phyloP scores from a whole-genome alignment of 176 grass and related monocot species.

The Microstegium vimineum region DNA sequence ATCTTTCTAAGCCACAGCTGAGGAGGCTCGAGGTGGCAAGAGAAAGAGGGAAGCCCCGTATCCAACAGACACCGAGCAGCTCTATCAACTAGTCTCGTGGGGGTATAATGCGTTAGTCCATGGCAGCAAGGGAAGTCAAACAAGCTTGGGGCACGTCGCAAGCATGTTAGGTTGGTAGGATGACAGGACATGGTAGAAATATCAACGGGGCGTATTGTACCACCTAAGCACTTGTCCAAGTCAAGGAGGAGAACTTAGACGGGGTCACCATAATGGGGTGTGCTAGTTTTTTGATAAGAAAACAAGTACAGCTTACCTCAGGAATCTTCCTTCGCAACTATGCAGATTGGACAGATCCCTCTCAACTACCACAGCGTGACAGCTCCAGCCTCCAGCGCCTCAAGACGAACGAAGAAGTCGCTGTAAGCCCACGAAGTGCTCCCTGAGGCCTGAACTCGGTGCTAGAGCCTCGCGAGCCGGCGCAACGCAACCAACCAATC shows the following conservation, averaged over 20 bases:
- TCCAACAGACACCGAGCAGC: slow-evolving; percentile 22
- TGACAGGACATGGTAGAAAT: slow-evolving; percentile 1
- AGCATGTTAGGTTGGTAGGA: slow-evolving; percentile 6
- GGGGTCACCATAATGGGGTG: slow-evolving; percentile 8
- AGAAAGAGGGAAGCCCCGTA: slow-evolving; percentile 7
- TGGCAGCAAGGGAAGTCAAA: slow-evolving; percentile 38
- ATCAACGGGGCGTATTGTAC: background rate
- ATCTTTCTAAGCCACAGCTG: slow-evolving; percentile 13
- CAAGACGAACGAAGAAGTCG: background rate
- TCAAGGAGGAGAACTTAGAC: slow-evolving; percentile 39
- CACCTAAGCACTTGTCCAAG: slow-evolving; percentile 30
- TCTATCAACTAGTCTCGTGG: slow-evolving; percentile 22
- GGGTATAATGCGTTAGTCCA: background rate
- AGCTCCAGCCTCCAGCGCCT: background rate
- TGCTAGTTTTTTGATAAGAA: slow-evolving; percentile 17
- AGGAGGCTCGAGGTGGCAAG: slow-evolving; percentile 5
- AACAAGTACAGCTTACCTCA: slow-evolving; percentile 28
- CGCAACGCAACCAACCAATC: slow-evolving; percentile 13
- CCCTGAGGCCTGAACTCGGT: background rate
- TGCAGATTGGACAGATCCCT: background rate
- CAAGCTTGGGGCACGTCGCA: slow-evolving; percentile 31
- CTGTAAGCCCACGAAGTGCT: slow-evolving; percentile 4
- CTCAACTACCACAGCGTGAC: slow-evolving; percentile 43
- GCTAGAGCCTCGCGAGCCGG: slow-evolving; percentile 11
- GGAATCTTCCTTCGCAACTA: slow-evolving; percentile 22